These are phyloP conservation scores for Venturia pyrina DNA, from an alignment of 2,329 filamentous ascomycete genomes.

Conservation along the genomic window DNA sequence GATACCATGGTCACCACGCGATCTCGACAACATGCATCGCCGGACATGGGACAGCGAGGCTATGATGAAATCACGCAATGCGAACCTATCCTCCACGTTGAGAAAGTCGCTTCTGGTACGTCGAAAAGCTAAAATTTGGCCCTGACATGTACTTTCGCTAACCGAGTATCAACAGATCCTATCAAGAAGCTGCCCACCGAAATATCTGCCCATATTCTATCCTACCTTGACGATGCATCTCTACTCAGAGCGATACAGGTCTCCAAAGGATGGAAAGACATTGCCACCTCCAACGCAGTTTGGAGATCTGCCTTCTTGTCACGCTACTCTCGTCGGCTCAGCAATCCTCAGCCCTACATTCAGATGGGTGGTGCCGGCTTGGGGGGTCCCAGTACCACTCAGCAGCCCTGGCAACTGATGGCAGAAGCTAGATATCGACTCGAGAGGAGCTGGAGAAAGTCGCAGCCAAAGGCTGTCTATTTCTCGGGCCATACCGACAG, in stretches of 20 bases:
- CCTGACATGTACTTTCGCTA: background rate
- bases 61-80: conserved; percentile 1
- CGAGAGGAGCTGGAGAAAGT: conserved; percentile 66
- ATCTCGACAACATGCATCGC: background rate
- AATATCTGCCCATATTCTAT: conserved; percentile 48
- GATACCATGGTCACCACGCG: conserved; percentile 1
- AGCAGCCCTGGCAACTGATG: conserved; percentile 76
- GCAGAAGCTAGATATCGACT: conserved; percentile 69
- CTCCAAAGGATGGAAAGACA: conserved; percentile 45
- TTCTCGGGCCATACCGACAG: conserved; percentile 90
- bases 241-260: conserved; percentile 47
- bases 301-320: conserved; percentile 54
- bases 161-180: conserved; percentile 34
- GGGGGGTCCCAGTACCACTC: conserved; percentile 38
- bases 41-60: background rate
- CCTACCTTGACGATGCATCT: conserved; percentile 48
- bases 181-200: conserved; percentile 47
- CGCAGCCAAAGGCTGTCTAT: conserved; percentile 64
- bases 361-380: conserved; percentile 42
- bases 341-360: conserved; percentile 32
- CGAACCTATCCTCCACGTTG: background rate
- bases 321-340: conserved; percentile 39
- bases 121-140: background rate
- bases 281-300: conserved; percentile 47
- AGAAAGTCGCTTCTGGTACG: conserved; percentile 14